Conservation (phyloP, 768 basidiomycete genomes). For the Auriscalpium orientale region DNA sequence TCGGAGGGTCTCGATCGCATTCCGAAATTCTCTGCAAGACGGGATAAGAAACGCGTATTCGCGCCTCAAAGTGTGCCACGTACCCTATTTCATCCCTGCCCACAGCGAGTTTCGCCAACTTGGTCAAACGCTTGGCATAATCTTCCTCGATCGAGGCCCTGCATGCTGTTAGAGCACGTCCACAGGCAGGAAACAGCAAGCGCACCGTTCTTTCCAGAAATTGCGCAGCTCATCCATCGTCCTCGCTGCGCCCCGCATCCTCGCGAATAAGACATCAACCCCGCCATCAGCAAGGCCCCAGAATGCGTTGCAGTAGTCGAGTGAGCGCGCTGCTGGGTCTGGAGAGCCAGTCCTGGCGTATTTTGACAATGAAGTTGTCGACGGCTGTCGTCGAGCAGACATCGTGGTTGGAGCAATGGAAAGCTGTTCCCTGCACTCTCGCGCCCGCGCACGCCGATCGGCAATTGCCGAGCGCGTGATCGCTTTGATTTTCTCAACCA, state of each 20-base stretch:
- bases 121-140: conserved; percentile 78
- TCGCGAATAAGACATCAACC: conserved; percentile 83
- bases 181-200: conserved; percentile 5
- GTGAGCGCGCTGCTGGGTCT: conserved; percentile 37
- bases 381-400: conserved; percentile 73
- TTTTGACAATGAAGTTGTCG: conserved; percentile 72
- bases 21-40: conserved; percentile 62
- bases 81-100: conserved; percentile 94
- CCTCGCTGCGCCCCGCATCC: conserved; percentile 78
- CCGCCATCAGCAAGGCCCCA: conserved; percentile 87
- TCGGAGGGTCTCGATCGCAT: conserved; percentile 71
- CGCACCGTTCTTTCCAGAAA: conserved; percentile 93
- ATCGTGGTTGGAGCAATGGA: conserved; percentile 27
- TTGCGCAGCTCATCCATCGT: conserved; percentile 83
- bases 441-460: neutral
- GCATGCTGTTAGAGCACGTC: conserved; percentile 1
- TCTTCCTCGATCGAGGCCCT: conserved; percentile 93
- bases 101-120: conserved; percentile 65
- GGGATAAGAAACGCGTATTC: neutral
- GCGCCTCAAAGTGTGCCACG: conserved; percentile 1
- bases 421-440: neutral
- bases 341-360: conserved; percentile 56
- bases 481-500: too few species aligned
- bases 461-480: neutral
- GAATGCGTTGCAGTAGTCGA: conserved; percentile 96